Conservation (phyloP, 1,284 basidiomycete genomes). For the Mrakiaceae sp. region DNA sequence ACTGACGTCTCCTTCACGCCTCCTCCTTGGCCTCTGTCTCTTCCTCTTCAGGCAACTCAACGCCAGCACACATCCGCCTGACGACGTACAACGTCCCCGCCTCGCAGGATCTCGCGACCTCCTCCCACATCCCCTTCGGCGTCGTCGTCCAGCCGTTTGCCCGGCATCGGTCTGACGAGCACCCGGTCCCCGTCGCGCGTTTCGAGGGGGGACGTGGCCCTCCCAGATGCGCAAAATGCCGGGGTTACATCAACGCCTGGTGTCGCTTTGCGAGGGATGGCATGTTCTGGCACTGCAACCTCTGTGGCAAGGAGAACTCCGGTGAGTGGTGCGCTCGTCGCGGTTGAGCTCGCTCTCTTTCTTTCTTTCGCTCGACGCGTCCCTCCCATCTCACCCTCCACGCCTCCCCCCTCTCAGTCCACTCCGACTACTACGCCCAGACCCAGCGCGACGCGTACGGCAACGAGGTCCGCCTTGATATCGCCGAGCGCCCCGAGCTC, state of each 20-base stretch:
- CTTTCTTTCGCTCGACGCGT: not conserved
- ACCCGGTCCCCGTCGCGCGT: conserved; percentile 66
- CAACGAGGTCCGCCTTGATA: conserved; percentile 66
- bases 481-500: conserved; percentile 72
- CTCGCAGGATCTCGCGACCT: conserved; percentile 64
- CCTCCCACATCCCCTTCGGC: conserved; percentile 74
- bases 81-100: conserved; percentile 65
- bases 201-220: conserved; percentile 57
- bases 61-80: conserved; percentile 53
- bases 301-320: conserved; percentile 71
- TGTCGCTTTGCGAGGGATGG: conserved; percentile 76
- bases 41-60: conserved; percentile 47
- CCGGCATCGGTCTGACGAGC: conserved; percentile 66
- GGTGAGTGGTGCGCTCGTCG: conserved; percentile 43
- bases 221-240: conserved; percentile 72
- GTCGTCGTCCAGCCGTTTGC: conserved; percentile 87
- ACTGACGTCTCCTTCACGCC: not conserved
- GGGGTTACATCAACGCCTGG: conserved; percentile 94
- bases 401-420: not conserved
- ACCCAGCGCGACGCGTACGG: too few relatives aligned
- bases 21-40: conserved; percentile 5
- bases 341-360: too few relatives aligned
- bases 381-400: not conserved
- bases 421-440: not conserved
- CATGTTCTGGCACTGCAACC: conserved; percentile 80